Conservation (phyloP, 1,139 yeast species). For the Torulaspora globosa region DNA sequence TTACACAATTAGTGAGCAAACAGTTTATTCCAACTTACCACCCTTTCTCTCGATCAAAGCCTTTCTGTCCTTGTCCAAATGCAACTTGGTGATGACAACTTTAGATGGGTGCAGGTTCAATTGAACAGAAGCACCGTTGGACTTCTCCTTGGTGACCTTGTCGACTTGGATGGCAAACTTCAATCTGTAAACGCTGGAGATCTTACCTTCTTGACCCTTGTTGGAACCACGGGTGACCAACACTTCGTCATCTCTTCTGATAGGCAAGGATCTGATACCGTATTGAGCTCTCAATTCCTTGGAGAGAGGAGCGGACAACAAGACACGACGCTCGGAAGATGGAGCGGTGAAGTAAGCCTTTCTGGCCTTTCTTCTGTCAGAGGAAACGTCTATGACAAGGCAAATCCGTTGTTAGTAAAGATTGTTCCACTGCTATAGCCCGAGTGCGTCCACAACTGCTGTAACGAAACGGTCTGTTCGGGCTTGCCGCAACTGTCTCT, state of each 20-base stretch:
- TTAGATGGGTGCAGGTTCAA: conserved; percentile 97
- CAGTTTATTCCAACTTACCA: conserved; percentile 64
- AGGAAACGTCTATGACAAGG: conserved; percentile 76
- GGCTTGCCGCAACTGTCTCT: neutral
- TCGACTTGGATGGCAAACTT: conserved; percentile 95
- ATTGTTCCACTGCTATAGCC: conserved; percentile 14
- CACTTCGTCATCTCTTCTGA: conserved; percentile 98
- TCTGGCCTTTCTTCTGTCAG: conserved; percentile 99
- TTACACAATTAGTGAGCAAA: conserved; percentile 15
- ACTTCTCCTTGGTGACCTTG: conserved; percentile 96
- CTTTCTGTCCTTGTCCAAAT: conserved; percentile 98
- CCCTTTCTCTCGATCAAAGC: conserved; percentile 93
- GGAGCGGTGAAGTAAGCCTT: conserved; percentile 99
- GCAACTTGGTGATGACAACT: conserved; percentile 97
- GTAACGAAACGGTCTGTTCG: too few species aligned
- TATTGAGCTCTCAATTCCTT: conserved; percentile 98
- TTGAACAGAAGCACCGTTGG: conserved; percentile 97
- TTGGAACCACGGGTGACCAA: conserved; percentile 96
- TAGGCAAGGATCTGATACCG: conserved; percentile 93
- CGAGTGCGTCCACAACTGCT: neutral
- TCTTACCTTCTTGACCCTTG: conserved; percentile 99
- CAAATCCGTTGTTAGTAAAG: conserved; percentile 28
- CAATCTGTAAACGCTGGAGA: conserved; percentile 98
- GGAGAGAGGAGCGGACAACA: conserved; percentile 98
- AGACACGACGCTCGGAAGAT: conserved; percentile 90